Base-by-base conservation (phyloP, 768 basidiomycete genomes). In the Paxillus rubicundulus region DNA sequence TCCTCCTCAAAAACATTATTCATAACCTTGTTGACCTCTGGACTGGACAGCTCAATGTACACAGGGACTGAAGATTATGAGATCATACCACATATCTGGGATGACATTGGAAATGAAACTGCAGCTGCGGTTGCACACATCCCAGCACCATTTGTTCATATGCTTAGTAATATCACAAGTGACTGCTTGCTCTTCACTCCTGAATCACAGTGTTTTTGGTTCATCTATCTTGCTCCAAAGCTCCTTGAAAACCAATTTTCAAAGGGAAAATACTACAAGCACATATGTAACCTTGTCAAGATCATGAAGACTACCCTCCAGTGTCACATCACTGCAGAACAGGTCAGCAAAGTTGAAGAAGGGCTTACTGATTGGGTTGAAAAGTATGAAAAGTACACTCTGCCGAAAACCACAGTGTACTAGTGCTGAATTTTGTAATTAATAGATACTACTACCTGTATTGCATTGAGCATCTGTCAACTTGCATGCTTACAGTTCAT, bases 81-180 rank as follows among this genome's bases (percentile, higher is more conserved):
- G n/a, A n/a, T n/a, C n/a, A n/a, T n/a, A n/a, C n/a, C n/a, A n/a
- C n/a, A n/a, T n/a, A n/a, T n/a, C n/a, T n/a, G n/a, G 78, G 64
- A 75, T n/a, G 70, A 66, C 0, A 70, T 80, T 39, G 72, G 76
- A 0, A 45, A 54, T 3, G 74, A 66, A 30, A 72, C 70, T 0
- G 51, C 49, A 17, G 54, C 43, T 9, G 53, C 62, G 5, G 49
- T 57, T 10, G 9, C 58, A 44, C 2, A 61, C 53, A 39, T 74
- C 63, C 18, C 70, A 40, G 67, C 62, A 0, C 70, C 72, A 57
- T 56, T 61, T 14, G 51, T 76, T 3, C 48, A 64, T n/a, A 50
- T 54, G 1, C 51, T 63, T 1, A 66, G 70, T 1, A 74, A 78
- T 52, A 71, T 76, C 2, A 45, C 65, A n/a, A 61, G 16, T 0